A percentile compares a stretch with the other conserved stretches of the same genome.
phyloP scores from a whole-genome alignment of 2,329 filamentous ascomycete genomes.

The Boeremia lycopersici region DNA sequence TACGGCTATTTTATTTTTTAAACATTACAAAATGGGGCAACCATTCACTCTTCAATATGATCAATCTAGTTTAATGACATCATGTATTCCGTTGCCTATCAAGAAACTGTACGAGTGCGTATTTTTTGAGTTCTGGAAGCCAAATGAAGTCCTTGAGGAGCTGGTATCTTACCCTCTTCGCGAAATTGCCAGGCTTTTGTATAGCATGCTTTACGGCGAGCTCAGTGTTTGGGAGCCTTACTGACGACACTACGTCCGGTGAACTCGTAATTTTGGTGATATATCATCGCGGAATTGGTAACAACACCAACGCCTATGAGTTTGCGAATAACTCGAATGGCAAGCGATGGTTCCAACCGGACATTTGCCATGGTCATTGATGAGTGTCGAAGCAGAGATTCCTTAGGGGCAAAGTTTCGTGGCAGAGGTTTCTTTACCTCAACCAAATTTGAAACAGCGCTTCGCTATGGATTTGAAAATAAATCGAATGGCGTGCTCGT shows the following conservation, averaged over 20 bases:
- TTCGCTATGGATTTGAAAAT: neutral
- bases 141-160: neutral
- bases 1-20: slow-evolving; percentile 15
- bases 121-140: neutral
- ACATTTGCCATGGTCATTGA: neutral
- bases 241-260: too few species aligned
- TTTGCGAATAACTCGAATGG: neutral
- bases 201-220: too few species aligned
- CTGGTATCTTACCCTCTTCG: too few species aligned
- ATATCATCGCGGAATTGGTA: neutral
- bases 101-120: slow-evolving; percentile 21
- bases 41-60: slow-evolving; percentile 44
- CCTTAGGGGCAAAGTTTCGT: neutral
- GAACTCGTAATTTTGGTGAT: too few species aligned
- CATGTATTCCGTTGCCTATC: slow-evolving; percentile 47
- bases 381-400: neutral
- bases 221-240: too few species aligned
- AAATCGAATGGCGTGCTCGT: neutral
- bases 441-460: neutral
- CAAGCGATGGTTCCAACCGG: neutral
- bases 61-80: slow-evolving; percentile 38
- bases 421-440: neutral
- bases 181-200: too few species aligned
- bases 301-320: neutral
- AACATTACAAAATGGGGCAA: slow-evolving; percentile 39